Evolutionary conservation across 164 flowering plant species (phyloP).

Genomic region (Kingdonia uniflora): DNA sequence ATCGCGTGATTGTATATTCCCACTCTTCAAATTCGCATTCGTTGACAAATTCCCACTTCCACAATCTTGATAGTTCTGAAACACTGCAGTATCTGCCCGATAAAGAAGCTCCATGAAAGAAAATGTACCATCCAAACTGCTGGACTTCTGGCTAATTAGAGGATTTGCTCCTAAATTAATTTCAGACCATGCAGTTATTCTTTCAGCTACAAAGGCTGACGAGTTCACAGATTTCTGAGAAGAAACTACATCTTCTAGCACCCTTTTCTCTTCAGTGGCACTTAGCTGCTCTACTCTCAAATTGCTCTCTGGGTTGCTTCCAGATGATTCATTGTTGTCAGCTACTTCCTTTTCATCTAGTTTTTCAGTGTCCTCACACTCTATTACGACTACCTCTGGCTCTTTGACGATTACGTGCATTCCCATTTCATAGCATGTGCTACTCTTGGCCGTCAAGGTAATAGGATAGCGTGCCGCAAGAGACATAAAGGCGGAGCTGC

Average conservation of each 20-base stretch:
- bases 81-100: conserved; percentile 14
- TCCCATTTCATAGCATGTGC: neutral
- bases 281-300: neutral
- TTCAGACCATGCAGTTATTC: conserved; percentile 32
- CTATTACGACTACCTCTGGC: conserved; percentile 14
- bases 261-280: conserved; percentile 4
- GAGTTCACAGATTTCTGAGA: conserved; percentile 16
- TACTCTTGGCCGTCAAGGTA: conserved; percentile 6
- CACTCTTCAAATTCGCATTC: conserved; percentile 11
- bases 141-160: neutral
- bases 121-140: conserved; percentile 2
- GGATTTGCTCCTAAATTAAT: conserved; percentile 48
- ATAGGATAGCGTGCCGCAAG: conserved; percentile 45
- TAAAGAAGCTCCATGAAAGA: conserved; percentile 16
- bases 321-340: neutral
- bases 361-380: conserved; percentile 8
- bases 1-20: conserved; percentile 9
- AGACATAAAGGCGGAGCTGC: conserved; percentile 54
- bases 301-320: neutral
- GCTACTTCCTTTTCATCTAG: conserved; percentile 14
- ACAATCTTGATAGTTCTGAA: conserved; percentile 18
- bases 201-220: conserved; percentile 21
- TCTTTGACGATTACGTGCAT: conserved; percentile 18
- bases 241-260: conserved; percentile 10
- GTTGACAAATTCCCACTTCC: conserved; percentile 10